Conservation (phyloP, 75 land plant genomes). For the Pinus albicaulis region DNA sequence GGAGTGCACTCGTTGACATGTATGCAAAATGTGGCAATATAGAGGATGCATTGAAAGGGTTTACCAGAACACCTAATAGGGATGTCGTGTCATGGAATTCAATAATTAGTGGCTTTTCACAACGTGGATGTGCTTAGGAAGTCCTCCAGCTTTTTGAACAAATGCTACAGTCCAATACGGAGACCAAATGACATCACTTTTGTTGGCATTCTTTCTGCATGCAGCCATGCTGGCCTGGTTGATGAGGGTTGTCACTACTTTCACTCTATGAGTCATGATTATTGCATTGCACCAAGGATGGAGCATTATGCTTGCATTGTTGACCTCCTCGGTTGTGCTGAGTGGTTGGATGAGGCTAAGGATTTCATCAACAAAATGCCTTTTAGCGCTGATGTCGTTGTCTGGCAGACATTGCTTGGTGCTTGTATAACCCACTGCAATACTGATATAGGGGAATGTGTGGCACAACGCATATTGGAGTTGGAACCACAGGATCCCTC, state of each 20-base stretch:
- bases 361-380: background rate
- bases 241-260: background rate
- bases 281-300: background rate
- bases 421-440: background rate
- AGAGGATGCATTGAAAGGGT: slow-evolving; percentile 60
- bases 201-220: slow-evolving; percentile 17
- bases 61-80: slow-evolving; percentile 46
- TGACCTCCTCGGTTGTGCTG: background rate
- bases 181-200: slow-evolving; percentile 20
- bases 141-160: slow-evolving; percentile 27
- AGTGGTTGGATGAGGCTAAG: background rate
- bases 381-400: background rate
- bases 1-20: slow-evolving; percentile 64
- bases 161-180: slow-evolving; percentile 27
- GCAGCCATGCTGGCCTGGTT: background rate
- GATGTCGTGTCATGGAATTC: slow-evolving; percentile 70
- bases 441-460: background rate
- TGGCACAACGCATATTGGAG: background rate
- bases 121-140: slow-evolving; percentile 8
- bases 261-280: background rate
- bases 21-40: slow-evolving; percentile 51
- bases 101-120: slow-evolving; percentile 36
- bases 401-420: background rate
- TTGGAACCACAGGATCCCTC: background rate
- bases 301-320: background rate